A percentile compares a stretch with the other conserved stretches of the same genome.
These are phyloP conservation scores for Diutina catenulata DNA, from an alignment of 1,139 yeast species.

Conservation along the genomic window DNA sequence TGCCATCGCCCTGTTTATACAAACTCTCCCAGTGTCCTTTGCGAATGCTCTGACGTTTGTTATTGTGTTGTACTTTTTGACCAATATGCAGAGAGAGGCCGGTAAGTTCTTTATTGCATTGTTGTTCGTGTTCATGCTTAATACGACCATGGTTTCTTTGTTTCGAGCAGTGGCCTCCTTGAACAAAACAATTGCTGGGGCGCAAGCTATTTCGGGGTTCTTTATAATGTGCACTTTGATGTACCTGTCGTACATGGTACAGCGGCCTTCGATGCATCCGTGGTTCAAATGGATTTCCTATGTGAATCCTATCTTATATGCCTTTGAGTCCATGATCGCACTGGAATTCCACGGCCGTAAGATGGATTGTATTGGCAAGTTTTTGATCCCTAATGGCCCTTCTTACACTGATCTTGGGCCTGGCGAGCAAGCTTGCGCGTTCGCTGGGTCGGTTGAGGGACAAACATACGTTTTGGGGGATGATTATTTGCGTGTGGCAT, in stretches of 20 bases:
- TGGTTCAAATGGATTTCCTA: conserved; percentile 79
- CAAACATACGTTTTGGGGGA: conserved; percentile 33
- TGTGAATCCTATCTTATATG: conserved; percentile 58
- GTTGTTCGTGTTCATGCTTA: conserved; percentile 39
- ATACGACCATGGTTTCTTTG: conserved; percentile 57
- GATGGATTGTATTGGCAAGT: conserved; percentile 24
- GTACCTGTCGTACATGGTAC: conserved; percentile 60
- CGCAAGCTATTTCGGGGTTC: conserved; percentile 61
- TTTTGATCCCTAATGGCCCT: conserved; percentile 15
- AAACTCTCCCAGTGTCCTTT: conserved; percentile 57
- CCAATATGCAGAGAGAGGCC: conserved; percentile 50
- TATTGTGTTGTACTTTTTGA: conserved; percentile 53
- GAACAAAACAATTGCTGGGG: conserved; percentile 47
- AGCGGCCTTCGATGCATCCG: conserved; percentile 45
- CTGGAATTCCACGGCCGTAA: conserved; percentile 41
- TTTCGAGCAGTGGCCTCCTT: conserved; percentile 63
- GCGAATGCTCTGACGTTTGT: conserved; percentile 46
- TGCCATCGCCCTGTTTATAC: conserved; percentile 55
- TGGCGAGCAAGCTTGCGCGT: conserved; percentile 8
- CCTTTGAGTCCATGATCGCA: conserved; percentile 56
- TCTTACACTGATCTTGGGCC: conserved; percentile 11
- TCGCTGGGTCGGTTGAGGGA: conserved; percentile 27
- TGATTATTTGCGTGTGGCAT: conserved; percentile 23
- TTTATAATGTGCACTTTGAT: conserved; percentile 49
- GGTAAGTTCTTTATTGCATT: conserved; percentile 62